A percentile compares a stretch with the other conserved stretches of the same genome.
These are phyloP conservation scores for Lentinus tigrinus DNA, from an alignment of 768 basidiomycete species.

Conservation along the genomic window DNA sequence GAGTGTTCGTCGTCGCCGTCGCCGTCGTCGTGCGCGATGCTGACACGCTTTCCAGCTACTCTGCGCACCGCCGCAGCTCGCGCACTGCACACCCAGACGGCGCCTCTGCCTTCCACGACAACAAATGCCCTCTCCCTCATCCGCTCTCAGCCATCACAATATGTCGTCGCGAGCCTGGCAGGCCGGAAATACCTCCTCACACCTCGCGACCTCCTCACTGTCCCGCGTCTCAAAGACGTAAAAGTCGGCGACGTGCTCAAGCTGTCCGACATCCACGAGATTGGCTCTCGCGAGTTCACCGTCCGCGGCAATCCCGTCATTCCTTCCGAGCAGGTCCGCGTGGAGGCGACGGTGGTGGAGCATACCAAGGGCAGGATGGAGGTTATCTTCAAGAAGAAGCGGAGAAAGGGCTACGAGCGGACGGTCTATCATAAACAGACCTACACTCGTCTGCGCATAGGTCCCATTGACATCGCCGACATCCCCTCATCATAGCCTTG, in stretches of 20 bases:
- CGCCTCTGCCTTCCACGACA: conserved; percentile 38
- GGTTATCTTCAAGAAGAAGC: conserved; percentile 91
- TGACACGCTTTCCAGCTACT: not conserved
- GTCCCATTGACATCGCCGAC: conserved; percentile 61
- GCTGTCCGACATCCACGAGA: conserved; percentile 86
- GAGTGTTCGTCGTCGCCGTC: conserved; percentile 6
- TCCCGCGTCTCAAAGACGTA: conserved; percentile 85
- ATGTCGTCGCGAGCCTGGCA: conserved; percentile 85
- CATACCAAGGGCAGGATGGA: conserved; percentile 96
- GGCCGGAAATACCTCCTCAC: conserved; percentile 88
- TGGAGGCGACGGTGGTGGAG: conserved; percentile 91
- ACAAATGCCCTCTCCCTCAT: conserved; percentile 74
- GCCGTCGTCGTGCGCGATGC: conserved; percentile 2
- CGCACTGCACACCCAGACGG: conserved; percentile 33
- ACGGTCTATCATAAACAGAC: conserved; percentile 92
- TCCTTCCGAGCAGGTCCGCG: conserved; percentile 61
- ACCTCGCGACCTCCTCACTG: conserved; percentile 88
- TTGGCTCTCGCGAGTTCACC: conserved; percentile 94
- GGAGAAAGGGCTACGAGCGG: conserved; percentile 97
- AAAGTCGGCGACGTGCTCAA: conserved; percentile 81
- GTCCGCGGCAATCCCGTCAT: conserved; percentile 77
- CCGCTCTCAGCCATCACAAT: conserved; percentile 88
- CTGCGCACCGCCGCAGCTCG: conserved; percentile 26
- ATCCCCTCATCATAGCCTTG: conserved; percentile 24
- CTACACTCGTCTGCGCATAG: conserved; percentile 92